Evolutionary conservation across 1,284 basidiomycete genomes (phyloP).

Genomic region (Sphaerobolus stellatus): DNA sequence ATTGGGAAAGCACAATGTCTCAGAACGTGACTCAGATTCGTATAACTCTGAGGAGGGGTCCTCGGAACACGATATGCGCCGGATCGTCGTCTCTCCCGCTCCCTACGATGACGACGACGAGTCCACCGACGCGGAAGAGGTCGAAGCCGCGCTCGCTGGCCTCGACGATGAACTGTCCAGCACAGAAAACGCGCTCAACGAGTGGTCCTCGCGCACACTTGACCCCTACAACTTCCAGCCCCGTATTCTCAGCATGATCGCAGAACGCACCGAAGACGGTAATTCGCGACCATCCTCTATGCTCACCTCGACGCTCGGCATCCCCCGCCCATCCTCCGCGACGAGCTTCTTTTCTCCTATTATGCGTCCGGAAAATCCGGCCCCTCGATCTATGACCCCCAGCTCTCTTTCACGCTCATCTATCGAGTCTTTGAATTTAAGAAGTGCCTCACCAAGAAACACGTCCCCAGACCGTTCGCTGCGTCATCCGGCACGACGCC

Average conservation of each 20-base stretch:
- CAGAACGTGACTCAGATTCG: slow-evolving; percentile 1
- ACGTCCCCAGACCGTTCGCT: slow-evolving; percentile 9
- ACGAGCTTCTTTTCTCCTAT: neutral
- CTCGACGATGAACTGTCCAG: slow-evolving; percentile 64
- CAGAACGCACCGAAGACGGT: slow-evolving; percentile 39
- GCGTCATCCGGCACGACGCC: slow-evolving; percentile 45
- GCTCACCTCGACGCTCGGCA: slow-evolving; percentile 42
- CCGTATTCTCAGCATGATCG: slow-evolving; percentile 37
- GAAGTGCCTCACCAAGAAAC: slow-evolving; percentile 4
- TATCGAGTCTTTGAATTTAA: slow-evolving; percentile 6
- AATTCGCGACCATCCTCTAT: slow-evolving; percentile 37
- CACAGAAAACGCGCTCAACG: slow-evolving; percentile 57
- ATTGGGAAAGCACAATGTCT: neutral
- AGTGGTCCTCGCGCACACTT: slow-evolving; percentile 43
- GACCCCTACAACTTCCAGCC: slow-evolving; percentile 20
- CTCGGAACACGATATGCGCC: slow-evolving; percentile 39
- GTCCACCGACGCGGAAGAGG: slow-evolving; percentile 51
- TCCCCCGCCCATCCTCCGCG: slow-evolving; percentile 16
- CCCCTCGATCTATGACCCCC: slow-evolving; percentile 10
- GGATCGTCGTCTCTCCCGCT: slow-evolving; percentile 42
- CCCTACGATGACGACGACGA: slow-evolving; percentile 32
- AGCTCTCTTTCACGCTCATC: neutral
- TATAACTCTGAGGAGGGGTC: slow-evolving; percentile 30
- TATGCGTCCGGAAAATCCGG: slow-evolving; percentile 4
- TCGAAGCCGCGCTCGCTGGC: slow-evolving; percentile 62